These are phyloP conservation scores for Solanum microdontum DNA, from an alignment of 257 asterid genomes.

Conservation along the genomic window DNA sequence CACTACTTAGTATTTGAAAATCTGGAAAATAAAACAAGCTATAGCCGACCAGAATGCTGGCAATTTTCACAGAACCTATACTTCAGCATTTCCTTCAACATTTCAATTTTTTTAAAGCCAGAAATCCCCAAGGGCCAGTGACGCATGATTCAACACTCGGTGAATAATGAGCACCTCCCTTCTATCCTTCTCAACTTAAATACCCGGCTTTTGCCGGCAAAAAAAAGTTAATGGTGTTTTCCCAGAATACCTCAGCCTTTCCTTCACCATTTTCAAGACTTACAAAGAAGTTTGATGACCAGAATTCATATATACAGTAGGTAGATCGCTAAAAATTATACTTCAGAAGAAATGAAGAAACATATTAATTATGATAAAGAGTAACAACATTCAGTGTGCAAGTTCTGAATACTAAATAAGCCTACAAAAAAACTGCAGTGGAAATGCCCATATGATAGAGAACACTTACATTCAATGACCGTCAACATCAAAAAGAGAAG, in stretches of 20 bases:
- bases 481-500: constrained; percentile 86
- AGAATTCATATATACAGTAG: background rate
- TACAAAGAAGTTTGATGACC: background rate
- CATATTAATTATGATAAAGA: background rate
- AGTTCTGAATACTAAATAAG: background rate
- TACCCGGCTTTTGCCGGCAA: background rate
- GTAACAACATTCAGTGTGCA: background rate
- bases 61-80: background rate
- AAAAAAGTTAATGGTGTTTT: background rate
- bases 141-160: background rate
- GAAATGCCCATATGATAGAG: background rate
- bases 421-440: background rate
- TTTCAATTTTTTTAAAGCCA: background rate
- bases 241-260: background rate
- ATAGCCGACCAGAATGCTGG: background rate
- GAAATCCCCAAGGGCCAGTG: background rate
- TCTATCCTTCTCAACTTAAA: background rate
- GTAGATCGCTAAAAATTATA: background rate
- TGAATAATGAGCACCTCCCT: background rate
- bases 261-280: background rate
- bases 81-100: background rate
- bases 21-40: background rate
- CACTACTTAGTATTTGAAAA: background rate
- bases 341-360: background rate
- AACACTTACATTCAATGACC: constrained; percentile 93